Conservation (phyloP, 192 early-diverging fungal species). For the Rhizoclosmatium globosum region DNA sequence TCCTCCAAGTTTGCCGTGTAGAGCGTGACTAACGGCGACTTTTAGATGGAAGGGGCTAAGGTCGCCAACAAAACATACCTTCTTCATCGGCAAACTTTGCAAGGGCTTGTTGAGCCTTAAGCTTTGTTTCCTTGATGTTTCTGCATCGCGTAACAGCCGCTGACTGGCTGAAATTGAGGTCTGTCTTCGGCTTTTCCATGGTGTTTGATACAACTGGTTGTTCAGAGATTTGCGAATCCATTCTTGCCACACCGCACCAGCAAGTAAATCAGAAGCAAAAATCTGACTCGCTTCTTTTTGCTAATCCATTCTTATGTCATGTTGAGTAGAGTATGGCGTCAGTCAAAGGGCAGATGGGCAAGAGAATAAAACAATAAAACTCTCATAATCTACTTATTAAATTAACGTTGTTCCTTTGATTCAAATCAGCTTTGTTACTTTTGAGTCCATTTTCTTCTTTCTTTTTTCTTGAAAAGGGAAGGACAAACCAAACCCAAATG, state of each 20-base stretch:
- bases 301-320: no score
- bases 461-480: background rate
- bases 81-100: slow-evolving; percentile 43
- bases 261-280: no score
- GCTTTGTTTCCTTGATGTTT: slow-evolving; percentile 37
- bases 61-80: slow-evolving; percentile 13
- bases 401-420: no score
- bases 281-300: no score
- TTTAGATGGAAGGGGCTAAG: background rate
- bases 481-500: background rate
- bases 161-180: slow-evolving; percentile 18
- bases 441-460: background rate
- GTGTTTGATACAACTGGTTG: background rate
- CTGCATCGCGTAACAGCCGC: slow-evolving; percentile 30
- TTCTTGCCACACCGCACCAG: background rate
- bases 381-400: no score
- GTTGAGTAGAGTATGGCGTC: no score
- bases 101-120: slow-evolving; percentile 34
- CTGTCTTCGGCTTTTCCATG: background rate
- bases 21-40: slow-evolving; percentile 19
- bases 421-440: no score
- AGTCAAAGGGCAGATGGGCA: no score
- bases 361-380: no score
- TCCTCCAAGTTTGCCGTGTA: slow-evolving; percentile 40
- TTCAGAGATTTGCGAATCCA: background rate